Evolutionary conservation across 805 yeast genomes (phyloP), one percentile per base, ranked within the genome.

Genomic region (Ogataea glucozyma): DNA sequence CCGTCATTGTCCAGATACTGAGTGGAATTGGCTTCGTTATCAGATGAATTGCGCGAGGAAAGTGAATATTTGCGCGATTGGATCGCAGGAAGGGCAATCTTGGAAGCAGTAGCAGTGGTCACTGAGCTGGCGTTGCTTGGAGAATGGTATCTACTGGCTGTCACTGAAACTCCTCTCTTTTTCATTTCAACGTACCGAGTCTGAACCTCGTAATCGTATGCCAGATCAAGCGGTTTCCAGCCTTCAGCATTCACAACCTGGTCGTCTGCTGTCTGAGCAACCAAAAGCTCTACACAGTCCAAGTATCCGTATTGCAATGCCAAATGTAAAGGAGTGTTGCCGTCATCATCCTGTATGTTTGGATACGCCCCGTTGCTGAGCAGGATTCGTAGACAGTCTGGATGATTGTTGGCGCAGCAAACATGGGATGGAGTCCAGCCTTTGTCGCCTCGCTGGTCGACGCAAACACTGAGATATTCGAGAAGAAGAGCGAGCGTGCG

Each of bases 251-350:
- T 87, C 26, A 67, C 59, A 17, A 71, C 54, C 17, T 68, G 63
- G 27, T 72, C 72, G 45, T 79, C 75, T 1, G 79, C 76, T 16
- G 73, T 70, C 22, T 76, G 67, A 13, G 66, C 68, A 0, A 83
- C 61, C 32, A 85, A 62, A 24, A 82, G 57, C 40, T 75, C 71
- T 47, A 80, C 62, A 34, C 86, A 80, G 36, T 75, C 75, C 12
- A 76, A 54, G 46, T 78, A 76, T 5, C 90, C 91, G 53, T 73
- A 78, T 42, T 84, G 83, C 51, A 87, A 74, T 0, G 97, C 95
- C 40, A 85, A 69, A 63, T 91, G 98, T 31, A 91, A 66, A 0
- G 96, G 88, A 2, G 95, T 82, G 57, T 88, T 86, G 1, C 93
- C 95, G 12, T 76, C 76, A 8, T 70, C 66, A 58, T 93, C 96